Conservation (phyloP, 2,329 filamentous ascomycete genomes). For the Ustulina deusta region DNA sequence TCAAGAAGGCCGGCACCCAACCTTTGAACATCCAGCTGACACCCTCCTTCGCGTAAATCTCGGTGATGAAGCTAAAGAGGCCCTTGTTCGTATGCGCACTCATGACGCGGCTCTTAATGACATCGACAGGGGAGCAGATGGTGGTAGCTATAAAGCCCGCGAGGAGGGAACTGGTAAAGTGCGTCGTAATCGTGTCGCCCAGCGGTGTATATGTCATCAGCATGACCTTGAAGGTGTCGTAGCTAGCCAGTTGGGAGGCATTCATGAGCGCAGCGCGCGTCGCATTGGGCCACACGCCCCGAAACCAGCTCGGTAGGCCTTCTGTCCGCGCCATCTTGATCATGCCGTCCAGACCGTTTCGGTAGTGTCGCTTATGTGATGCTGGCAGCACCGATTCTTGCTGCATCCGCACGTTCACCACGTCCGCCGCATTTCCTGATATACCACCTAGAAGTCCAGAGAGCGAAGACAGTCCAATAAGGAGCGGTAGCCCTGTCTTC, state of each 20-base stretch:
- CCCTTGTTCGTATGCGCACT: slow-evolving; percentile 67
- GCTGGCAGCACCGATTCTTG: slow-evolving; percentile 83
- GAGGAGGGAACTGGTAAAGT: slow-evolving; percentile 81
- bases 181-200: slow-evolving; percentile 77
- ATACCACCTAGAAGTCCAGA: slow-evolving; percentile 92
- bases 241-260: slow-evolving; percentile 83
- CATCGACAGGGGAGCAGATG: slow-evolving; percentile 85
- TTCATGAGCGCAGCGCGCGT: slow-evolving; percentile 89
- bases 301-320: slow-evolving; percentile 80
- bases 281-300: slow-evolving; percentile 86
- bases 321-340: slow-evolving; percentile 89
- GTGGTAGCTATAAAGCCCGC: slow-evolving; percentile 88
- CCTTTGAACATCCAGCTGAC: slow-evolving; percentile 88
- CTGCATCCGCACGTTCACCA: slow-evolving; percentile 98
- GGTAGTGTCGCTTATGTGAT: slow-evolving; percentile 85
- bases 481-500: slow-evolving; percentile 76
- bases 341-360: slow-evolving; percentile 87
- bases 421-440: slow-evolving; percentile 93
- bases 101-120: slow-evolving; percentile 92
- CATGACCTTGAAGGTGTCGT: slow-evolving; percentile 82
- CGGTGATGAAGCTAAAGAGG: slow-evolving; percentile 70
- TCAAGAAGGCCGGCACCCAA: slow-evolving; percentile 82
- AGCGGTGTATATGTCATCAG: slow-evolving; percentile 75
- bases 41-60: slow-evolving; percentile 78
- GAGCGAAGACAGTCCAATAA: slow-evolving; percentile 83